Percentiles rank a stretch among this genome's conserved stretches.
Conservation (phyloP, 148 eudicot species). For the Gaultheria prostrata region DNA sequence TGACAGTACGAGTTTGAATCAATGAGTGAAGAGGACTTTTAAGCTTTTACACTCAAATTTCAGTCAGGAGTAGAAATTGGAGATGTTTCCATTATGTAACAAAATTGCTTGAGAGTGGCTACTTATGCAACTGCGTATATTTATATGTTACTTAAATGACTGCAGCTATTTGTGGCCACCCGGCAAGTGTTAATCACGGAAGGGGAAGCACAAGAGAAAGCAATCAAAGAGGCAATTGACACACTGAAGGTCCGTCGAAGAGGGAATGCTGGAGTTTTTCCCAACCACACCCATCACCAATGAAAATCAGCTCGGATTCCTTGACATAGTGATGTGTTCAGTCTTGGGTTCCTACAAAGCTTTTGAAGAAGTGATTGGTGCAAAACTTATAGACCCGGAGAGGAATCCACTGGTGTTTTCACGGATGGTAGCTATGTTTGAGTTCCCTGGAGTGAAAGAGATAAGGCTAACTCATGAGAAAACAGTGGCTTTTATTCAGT, state of each 20-base stretch:
- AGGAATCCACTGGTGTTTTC: slow-evolving; percentile 23
- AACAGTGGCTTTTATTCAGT: slow-evolving; percentile 19
- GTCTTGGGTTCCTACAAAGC: slow-evolving; percentile 21
- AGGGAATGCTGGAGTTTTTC: slow-evolving; percentile 21
- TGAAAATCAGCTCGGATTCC: slow-evolving; percentile 21
- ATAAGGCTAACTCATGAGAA: slow-evolving; percentile 21
- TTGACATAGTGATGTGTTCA: slow-evolving; percentile 26
- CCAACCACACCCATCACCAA: slow-evolving; percentile 7
- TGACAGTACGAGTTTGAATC: neutral
- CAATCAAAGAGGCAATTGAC: slow-evolving; percentile 19
- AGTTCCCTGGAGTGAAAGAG: slow-evolving; percentile 29
- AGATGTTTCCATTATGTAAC: neutral
- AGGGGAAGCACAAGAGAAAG: slow-evolving; percentile 20
- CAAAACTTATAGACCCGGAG: slow-evolving; percentile 24
- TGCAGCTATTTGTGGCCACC: slow-evolving; percentile 17
- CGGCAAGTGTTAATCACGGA: slow-evolving; percentile 2
- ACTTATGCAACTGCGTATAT: neutral
- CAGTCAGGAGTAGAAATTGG: no score
- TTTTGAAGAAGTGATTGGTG: slow-evolving; percentile 24
- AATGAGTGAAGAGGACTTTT: neutral
- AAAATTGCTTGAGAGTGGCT: neutral
- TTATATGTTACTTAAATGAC: neutral
- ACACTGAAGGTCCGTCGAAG: slow-evolving; percentile 23
- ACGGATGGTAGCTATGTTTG: slow-evolving; percentile 19
- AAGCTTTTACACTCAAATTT: neutral